Percentiles rank a stretch among this genome's conserved stretches.
phyloP scores from a whole-genome alignment of 202 grass and related monocot genomes.

The Zoysia matrella region DNA sequence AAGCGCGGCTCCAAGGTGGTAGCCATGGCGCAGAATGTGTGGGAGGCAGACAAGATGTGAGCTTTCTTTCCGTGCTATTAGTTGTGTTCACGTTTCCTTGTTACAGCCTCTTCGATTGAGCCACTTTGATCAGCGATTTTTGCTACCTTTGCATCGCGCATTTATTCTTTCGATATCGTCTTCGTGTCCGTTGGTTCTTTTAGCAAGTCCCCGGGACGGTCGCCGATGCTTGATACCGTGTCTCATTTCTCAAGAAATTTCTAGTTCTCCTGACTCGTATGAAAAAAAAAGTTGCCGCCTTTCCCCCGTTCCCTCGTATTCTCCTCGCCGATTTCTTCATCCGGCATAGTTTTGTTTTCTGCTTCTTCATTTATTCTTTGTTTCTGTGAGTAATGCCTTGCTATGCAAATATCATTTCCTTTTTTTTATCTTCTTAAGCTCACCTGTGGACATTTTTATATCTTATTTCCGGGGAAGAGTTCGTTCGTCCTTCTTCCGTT shows the following conservation, averaged over 20 bases:
- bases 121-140: constrained; percentile 22
- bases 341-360: constrained; percentile 1
- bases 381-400: background rate
- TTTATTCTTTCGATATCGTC: constrained; percentile 8
- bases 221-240: background rate
- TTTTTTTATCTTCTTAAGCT: constrained; percentile 9
- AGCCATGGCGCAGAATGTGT: constrained; percentile 47
- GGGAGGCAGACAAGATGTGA: constrained; percentile 68
- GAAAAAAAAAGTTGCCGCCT: constrained; percentile 11
- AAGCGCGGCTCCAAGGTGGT: constrained; percentile 36
- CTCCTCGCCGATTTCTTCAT: background rate
- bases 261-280: constrained; percentile 12
- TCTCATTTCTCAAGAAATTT: constrained; percentile 37
- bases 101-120: constrained; percentile 5
- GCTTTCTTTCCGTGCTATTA: constrained; percentile 5
- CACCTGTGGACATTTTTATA: background rate
- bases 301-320: background rate
- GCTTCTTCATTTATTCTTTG: constrained; percentile 14
- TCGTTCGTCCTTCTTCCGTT: background rate
- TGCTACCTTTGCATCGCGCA: background rate
- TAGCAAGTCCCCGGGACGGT: background rate
- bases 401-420: background rate
- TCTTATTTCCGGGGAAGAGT: background rate
- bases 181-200: constrained; percentile 7
- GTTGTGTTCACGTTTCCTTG: background rate